Conservation (phyloP, 768 basidiomycete genomes). For the Brasilioporus rufonigricans region DNA sequence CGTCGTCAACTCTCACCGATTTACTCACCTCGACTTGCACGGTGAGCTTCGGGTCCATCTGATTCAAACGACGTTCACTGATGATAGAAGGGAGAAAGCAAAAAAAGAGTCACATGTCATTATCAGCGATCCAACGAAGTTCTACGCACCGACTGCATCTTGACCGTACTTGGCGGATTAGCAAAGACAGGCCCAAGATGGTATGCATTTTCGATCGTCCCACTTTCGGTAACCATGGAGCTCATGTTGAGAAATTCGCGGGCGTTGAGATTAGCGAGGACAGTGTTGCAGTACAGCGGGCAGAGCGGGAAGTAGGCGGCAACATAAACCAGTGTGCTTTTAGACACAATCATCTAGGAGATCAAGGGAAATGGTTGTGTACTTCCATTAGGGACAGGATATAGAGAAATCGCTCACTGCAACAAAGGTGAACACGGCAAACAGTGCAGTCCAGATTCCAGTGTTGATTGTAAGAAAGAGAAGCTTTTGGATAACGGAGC, state of each 20-base stretch:
- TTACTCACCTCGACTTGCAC: not conserved
- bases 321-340: conserved; percentile 4
- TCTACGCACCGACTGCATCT: not conserved
- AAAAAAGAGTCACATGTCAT: not conserved
- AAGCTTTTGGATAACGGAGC: conserved; percentile 6
- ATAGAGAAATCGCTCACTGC: not conserved
- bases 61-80: not conserved
- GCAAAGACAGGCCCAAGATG: not conserved
- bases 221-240: not conserved
- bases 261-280: conserved; percentile 11
- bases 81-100: not conserved
- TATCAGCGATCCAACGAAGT: not conserved
- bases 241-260: not conserved
- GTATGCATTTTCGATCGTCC: not conserved
- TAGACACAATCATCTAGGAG: not conserved
- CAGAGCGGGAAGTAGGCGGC: conserved; percentile 8
- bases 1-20: not conserved
- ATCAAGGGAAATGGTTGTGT: not conserved
- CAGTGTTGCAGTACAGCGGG: conserved; percentile 10
- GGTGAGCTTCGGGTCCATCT: not conserved
- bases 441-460: conserved; percentile 12
- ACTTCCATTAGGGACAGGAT: not conserved
- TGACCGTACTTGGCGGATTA: too few species aligned
- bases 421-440: conserved; percentile 1
- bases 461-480: conserved; percentile 12